These are phyloP conservation scores for Rubia yunnanensis DNA, from an alignment of 257 asterid species.

Conservation along the genomic window DNA sequence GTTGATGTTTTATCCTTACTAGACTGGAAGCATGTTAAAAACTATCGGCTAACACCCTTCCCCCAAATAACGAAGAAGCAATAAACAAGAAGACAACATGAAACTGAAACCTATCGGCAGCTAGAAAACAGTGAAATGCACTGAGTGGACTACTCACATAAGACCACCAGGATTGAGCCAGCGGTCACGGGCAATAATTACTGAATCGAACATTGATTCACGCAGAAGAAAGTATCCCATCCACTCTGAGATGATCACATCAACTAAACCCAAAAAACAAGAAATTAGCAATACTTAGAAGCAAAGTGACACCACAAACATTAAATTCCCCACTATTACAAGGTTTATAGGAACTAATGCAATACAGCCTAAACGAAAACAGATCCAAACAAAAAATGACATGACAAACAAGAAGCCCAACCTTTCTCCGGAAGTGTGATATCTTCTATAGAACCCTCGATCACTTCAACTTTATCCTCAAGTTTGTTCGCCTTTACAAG, in stretches of 20 bases:
- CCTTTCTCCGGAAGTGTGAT: conserved; percentile 88
- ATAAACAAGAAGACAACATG: neutral
- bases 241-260: conserved; percentile 95
- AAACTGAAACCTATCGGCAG: conserved; percentile 1
- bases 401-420: conserved; percentile 6
- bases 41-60: neutral
- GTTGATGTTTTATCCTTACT: neutral
- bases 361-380: neutral
- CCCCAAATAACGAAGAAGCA: neutral
- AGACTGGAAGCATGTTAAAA: neutral
- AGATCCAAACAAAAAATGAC: neutral
- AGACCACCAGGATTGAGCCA: conserved; percentile 90
- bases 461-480: conserved; percentile 71
- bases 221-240: conserved; percentile 98
- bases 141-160: conserved; percentile 46
- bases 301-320: neutral
- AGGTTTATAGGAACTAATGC: neutral
- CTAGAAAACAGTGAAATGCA: neutral
- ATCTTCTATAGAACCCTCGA: conserved; percentile 91
- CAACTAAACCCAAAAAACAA: conserved; percentile 43
- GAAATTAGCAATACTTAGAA: conserved; percentile 7
- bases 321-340: neutral
- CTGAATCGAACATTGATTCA: conserved; percentile 98
- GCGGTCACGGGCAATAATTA: conserved; percentile 80
- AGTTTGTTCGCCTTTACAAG: conserved; percentile 73